phyloP scores from a whole-genome alignment of 1,139 yeast genomes.

The Yarrowia galli region DNA sequence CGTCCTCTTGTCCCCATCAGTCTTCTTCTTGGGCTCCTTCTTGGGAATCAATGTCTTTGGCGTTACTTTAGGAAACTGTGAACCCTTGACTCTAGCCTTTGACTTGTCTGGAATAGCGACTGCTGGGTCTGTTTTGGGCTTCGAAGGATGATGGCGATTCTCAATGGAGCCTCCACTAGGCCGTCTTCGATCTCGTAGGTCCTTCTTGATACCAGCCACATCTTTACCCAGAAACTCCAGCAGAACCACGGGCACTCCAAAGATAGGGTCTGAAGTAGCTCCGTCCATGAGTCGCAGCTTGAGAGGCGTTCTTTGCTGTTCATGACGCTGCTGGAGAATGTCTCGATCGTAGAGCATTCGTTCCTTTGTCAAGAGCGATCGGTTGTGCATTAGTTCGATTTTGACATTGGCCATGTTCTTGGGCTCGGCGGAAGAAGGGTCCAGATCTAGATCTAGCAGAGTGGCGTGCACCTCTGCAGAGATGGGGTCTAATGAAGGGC shows the following conservation, averaged over 20 bases:
- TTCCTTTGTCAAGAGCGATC: constrained; percentile 1
- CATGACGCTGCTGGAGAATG: constrained; percentile 18
- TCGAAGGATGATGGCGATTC: no score
- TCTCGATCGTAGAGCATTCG: constrained; percentile 18
- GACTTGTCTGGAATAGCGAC: background rate
- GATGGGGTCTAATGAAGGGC: constrained; percentile 11
- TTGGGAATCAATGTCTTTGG: constrained; percentile 10
- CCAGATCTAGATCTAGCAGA: constrained; percentile 4
- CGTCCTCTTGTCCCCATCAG: background rate
- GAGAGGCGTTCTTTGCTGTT: constrained; percentile 15
- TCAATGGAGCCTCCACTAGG: background rate
- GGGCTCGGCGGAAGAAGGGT: constrained; percentile 10
- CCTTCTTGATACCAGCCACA: constrained; percentile 17
- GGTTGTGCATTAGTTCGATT: constrained; percentile 17
- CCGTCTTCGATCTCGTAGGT: constrained; percentile 5
- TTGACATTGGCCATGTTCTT: constrained; percentile 24
- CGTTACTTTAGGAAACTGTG: no score
- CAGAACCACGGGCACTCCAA: constrained; percentile 22
- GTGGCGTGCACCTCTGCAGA: constrained; percentile 6
- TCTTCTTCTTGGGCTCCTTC: constrained; percentile 8
- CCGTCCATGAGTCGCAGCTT: constrained; percentile 27
- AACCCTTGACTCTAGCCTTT: background rate
- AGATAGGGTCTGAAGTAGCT: constrained; percentile 9
- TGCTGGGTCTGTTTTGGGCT: background rate
- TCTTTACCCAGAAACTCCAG: constrained; percentile 27